Percentiles rank a stretch among this genome's conserved stretches.
These are phyloP conservation scores for Oidiodendron maius DNA, from an alignment of 495 filamentous ascomycete species.

Conservation along the genomic window DNA sequence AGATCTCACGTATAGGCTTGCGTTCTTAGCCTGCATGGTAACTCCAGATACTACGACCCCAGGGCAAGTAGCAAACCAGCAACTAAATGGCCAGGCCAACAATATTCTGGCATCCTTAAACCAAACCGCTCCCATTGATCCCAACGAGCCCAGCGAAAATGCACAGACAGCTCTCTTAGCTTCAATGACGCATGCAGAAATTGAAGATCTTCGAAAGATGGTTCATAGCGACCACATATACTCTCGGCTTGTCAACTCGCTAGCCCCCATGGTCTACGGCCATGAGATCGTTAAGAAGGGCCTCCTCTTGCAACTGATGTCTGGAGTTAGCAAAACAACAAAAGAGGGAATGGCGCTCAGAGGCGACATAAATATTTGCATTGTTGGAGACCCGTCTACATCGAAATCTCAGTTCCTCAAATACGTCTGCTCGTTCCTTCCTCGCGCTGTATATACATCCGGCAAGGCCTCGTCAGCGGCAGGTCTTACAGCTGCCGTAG, in stretches of 20 bases:
- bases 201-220: slow-evolving; percentile 85
- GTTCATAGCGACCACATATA: slow-evolving; percentile 96
- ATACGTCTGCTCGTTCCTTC: slow-evolving; percentile 92
- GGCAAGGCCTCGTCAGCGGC: slow-evolving; percentile 97
- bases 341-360: slow-evolving; percentile 88
- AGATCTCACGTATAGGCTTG: slow-evolving; percentile 94
- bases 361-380: slow-evolving; percentile 98
- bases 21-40: slow-evolving; percentile 96
- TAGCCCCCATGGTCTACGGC: slow-evolving; percentile 97
- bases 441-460: slow-evolving; percentile 94
- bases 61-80: slow-evolving; percentile 58
- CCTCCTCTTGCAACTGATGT: slow-evolving; percentile 85
- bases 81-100: slow-evolving; percentile 61
- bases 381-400: slow-evolving; percentile 97
- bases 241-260: slow-evolving; percentile 81
- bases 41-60: slow-evolving; percentile 82
- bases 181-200: slow-evolving; percentile 75
- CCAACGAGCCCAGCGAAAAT: slow-evolving; percentile 64
- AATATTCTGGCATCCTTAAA: slow-evolving; percentile 81
- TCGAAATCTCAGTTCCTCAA: slow-evolving; percentile 98
- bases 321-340: slow-evolving; percentile 84
- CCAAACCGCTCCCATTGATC: slow-evolving; percentile 59
- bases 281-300: slow-evolving; percentile 98
- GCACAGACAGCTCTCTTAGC: slow-evolving; percentile 84
- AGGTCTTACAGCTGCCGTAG: slow-evolving; percentile 93